Evolutionary conservation across 768 basidiomycete genomes (phyloP).

Genomic region (Pleurotus djamor): DNA sequence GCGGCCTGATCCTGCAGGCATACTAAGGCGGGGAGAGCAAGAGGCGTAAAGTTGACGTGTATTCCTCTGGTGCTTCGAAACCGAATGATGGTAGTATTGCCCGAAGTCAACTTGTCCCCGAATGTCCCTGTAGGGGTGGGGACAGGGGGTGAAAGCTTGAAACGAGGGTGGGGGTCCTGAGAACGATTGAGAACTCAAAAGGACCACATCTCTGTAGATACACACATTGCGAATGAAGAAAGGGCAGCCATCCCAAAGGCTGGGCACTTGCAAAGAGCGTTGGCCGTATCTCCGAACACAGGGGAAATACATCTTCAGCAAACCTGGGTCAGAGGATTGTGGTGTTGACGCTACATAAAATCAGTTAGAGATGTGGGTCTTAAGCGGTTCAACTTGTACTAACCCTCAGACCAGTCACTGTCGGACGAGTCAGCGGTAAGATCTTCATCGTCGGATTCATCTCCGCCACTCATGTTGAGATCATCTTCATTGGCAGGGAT

Average conservation of each 20-base stretch:
- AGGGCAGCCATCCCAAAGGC: conserved; percentile 44
- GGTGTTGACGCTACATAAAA: background rate
- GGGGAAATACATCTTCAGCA: conserved; percentile 38
- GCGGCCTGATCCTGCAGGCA: conserved; percentile 47
- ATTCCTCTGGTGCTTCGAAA: conserved; percentile 34
- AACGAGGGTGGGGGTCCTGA: conserved; percentile 18
- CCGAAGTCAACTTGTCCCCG: background rate
- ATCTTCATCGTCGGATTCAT: conserved; percentile 80
- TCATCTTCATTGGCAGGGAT: conserved; percentile 37
- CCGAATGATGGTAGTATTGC: conserved; percentile 33
- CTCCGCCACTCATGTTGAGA: conserved; percentile 57
- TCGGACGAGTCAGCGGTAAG: conserved; percentile 51
- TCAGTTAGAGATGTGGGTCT: background rate
- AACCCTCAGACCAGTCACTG: conserved; percentile 50
- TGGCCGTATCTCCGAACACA: conserved; percentile 47
- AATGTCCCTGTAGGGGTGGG: background rate
- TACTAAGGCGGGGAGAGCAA: conserved; percentile 41
- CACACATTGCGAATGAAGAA: conserved; percentile 39
- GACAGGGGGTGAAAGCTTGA: background rate
- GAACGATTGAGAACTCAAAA: background rate
- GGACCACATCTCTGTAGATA: conserved; percentile 16
- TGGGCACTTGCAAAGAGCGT: conserved; percentile 27
- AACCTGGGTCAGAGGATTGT: background rate
- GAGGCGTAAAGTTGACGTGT: conserved; percentile 51
- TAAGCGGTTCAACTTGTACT: conserved; percentile 5